phyloP scores from a whole-genome alignment of 768 basidiomycete species.

The Amanita muscaria region DNA sequence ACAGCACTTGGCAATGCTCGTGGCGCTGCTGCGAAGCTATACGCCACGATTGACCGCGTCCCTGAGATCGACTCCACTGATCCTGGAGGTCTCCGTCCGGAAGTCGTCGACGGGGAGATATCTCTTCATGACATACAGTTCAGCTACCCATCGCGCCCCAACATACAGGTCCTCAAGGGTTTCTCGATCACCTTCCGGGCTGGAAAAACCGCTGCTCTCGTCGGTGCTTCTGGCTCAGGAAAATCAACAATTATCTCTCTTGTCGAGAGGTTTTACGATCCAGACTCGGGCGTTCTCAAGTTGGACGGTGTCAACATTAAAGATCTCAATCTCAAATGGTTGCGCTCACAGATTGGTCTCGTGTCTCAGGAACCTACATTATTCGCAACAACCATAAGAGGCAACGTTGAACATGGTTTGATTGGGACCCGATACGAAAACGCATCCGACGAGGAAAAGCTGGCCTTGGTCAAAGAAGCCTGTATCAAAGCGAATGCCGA shows the following conservation, averaged over 20 bases:
- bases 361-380: constrained; percentile 85
- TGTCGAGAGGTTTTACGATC: constrained; percentile 87
- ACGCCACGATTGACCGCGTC: constrained; percentile 77
- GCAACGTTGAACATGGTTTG: constrained; percentile 79
- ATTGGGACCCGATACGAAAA: constrained; percentile 66
- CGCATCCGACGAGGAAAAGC: constrained; percentile 66
- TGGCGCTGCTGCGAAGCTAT: constrained; percentile 87
- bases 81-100: constrained; percentile 58
- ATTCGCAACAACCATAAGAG: constrained; percentile 76
- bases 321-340: constrained; percentile 76
- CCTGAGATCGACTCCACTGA: constrained; percentile 79
- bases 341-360: constrained; percentile 79
- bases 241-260: constrained; percentile 73
- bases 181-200: constrained; percentile 59
- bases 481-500: constrained; percentile 87
- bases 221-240: constrained; percentile 73
- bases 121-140: constrained; percentile 69
- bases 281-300: constrained; percentile 53
- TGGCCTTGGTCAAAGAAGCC: constrained; percentile 71
- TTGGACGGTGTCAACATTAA: constrained; percentile 70
- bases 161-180: constrained; percentile 71
- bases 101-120: constrained; percentile 62
- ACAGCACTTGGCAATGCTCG: constrained; percentile 71
- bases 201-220: constrained; percentile 71
- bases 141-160: constrained; percentile 79